Conservation (phyloP, 352 stramenopile genomes). For the Phytophthora citrophthora region DNA sequence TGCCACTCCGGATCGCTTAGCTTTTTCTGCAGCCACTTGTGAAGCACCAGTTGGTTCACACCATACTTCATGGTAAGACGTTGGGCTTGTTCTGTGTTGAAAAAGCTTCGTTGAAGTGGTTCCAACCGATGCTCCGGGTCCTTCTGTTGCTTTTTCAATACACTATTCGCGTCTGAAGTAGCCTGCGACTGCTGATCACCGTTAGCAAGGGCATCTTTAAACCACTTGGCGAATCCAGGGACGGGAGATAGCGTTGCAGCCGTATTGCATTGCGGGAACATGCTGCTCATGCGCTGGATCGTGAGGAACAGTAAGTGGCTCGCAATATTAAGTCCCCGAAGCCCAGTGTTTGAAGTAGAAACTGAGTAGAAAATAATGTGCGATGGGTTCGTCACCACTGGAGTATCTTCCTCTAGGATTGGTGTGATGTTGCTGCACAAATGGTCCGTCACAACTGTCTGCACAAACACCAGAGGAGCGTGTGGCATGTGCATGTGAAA, state of each 20-base stretch:
- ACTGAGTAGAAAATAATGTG: slow-evolving; percentile 91
- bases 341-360: slow-evolving; percentile 76
- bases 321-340: slow-evolving; percentile 84
- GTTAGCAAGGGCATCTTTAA: slow-evolving; percentile 50
- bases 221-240: slow-evolving; percentile 76
- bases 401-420: slow-evolving; percentile 63
- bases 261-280: slow-evolving; percentile 70
- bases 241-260: slow-evolving; percentile 83
- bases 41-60: slow-evolving; percentile 54
- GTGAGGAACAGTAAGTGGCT: slow-evolving; percentile 86
- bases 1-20: slow-evolving; percentile 60
- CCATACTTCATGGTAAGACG: slow-evolving; percentile 64
- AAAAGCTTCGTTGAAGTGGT: slow-evolving; percentile 47
- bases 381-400: slow-evolving; percentile 49
- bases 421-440: slow-evolving; percentile 68
- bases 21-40: slow-evolving; percentile 77
- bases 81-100: slow-evolving; percentile 58
- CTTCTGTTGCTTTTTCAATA: slow-evolving; percentile 24
- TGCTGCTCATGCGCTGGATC: slow-evolving; percentile 73
- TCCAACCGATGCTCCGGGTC: slow-evolving; percentile 26
- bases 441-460: slow-evolving; percentile 75
- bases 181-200: slow-evolving; percentile 29
- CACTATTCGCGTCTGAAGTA: slow-evolving; percentile 18
- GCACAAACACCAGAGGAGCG: slow-evolving; percentile 77
- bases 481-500: slow-evolving; percentile 84